These are phyloP conservation scores for Ogataea henricii DNA, from an alignment of 805 yeast species.

Conservation along the genomic window DNA sequence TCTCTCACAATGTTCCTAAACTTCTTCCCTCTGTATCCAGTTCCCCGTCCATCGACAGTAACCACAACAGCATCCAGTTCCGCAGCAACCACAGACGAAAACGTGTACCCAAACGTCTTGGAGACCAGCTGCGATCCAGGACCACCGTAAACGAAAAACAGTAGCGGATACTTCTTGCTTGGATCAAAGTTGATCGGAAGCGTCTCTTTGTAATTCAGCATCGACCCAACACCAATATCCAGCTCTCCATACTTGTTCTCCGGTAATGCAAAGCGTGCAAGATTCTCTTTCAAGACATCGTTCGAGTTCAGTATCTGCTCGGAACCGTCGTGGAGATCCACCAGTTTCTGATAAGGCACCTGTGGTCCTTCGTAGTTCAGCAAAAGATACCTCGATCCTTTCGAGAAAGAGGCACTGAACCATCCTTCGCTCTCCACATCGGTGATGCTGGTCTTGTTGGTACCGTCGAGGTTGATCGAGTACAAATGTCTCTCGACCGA, in stretches of 20 bases:
- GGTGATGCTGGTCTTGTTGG: slow-evolving; percentile 48
- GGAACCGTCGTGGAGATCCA: slow-evolving; percentile 49
- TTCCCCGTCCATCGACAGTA: slow-evolving; percentile 96
- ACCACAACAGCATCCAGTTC: slow-evolving; percentile 83
- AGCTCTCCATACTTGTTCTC: slow-evolving; percentile 51
- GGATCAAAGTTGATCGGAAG: slow-evolving; percentile 71
- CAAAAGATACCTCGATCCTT: slow-evolving; percentile 73
- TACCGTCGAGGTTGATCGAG: slow-evolving; percentile 57
- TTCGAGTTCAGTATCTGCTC: slow-evolving; percentile 50
- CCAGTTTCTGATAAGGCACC: slow-evolving; percentile 74
- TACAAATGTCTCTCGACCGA: slow-evolving; percentile 85
- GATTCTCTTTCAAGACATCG: slow-evolving; percentile 38
- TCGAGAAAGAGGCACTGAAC: slow-evolving; percentile 72
- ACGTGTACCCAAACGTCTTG: slow-evolving; percentile 58
- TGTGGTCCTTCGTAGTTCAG: slow-evolving; percentile 77
- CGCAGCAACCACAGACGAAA: slow-evolving; percentile 77
- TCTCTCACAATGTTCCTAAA: slow-evolving; percentile 83
- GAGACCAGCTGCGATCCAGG: slow-evolving; percentile 88
- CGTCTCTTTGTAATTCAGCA: slow-evolving; percentile 67
- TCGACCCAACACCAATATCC: slow-evolving; percentile 42
- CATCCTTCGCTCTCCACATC: slow-evolving; percentile 60
- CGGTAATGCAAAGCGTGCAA: slow-evolving; percentile 59
- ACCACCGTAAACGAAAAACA: slow-evolving; percentile 92
- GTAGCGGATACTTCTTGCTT: slow-evolving; percentile 70
- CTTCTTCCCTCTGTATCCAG: slow-evolving; percentile 81